Conservation (phyloP, 2,329 filamentous ascomycete species). For the Cladosporium sp. region DNA sequence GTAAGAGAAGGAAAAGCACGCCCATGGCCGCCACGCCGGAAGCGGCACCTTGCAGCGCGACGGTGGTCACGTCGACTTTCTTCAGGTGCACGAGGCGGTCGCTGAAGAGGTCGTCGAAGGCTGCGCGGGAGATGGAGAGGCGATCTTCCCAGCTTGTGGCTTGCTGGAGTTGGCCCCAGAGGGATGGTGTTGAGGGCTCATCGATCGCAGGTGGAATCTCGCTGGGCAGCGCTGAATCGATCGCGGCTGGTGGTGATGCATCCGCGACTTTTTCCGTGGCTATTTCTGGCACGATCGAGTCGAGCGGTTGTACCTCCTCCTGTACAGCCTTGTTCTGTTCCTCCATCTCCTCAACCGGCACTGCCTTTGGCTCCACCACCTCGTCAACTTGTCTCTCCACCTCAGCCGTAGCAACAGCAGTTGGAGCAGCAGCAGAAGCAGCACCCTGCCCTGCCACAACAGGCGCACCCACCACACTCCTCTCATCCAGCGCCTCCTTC, state of each 20-base stretch:
- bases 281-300: not conserved
- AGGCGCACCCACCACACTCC: conserved; percentile 44
- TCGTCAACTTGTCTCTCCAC: conserved; percentile 23
- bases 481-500: conserved; percentile 64
- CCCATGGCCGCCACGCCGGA: conserved; percentile 36
- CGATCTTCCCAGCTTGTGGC: conserved; percentile 8
- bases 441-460: not conserved
- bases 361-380: conserved; percentile 18
- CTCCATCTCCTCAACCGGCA: conserved; percentile 18
- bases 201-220: not conserved
- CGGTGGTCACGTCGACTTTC: conserved; percentile 43
- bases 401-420: conserved; percentile 11
- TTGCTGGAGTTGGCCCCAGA: conserved; percentile 5
- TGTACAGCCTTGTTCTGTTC: not conserved
- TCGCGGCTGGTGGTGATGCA: not conserved
- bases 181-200: not conserved
- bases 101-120: conserved; percentile 36
- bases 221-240: not conserved
- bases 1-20: conserved; percentile 31
- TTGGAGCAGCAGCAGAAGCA: conserved; percentile 6
- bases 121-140: conserved; percentile 16
- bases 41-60: conserved; percentile 41
- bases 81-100: conserved; percentile 42
- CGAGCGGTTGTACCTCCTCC: not conserved
- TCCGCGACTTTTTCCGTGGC: not conserved